A percentile compares a stretch with the other conserved stretches of the same genome.
These are phyloP conservation scores for Pleochaeta shiraiana DNA, from an alignment of 2,329 filamentous ascomycete genomes.

Conservation along the genomic window DNA sequence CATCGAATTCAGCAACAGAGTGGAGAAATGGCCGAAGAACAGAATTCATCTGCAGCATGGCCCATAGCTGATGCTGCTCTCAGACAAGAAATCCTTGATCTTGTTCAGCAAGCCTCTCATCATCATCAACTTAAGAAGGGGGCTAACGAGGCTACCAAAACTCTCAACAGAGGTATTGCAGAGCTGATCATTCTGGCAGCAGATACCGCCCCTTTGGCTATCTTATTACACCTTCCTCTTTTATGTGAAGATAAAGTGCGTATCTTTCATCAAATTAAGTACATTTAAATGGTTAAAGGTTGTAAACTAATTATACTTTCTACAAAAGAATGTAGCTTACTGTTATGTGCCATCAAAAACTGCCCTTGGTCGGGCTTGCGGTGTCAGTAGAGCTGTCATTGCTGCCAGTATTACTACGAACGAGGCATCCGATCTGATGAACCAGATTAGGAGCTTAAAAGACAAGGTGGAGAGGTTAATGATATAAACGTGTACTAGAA, in stretches of 20 bases:
- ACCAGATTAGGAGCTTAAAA: conserved; percentile 73
- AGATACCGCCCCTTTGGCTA: conserved; percentile 71
- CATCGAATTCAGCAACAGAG: too few species aligned
- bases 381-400: conserved; percentile 76
- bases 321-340: conserved; percentile 39
- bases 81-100: conserved; percentile 42
- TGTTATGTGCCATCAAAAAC: conserved; percentile 60
- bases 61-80: conserved; percentile 51
- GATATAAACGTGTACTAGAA: conserved; percentile 36
- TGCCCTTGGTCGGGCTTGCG: conserved; percentile 70
- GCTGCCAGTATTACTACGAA: conserved; percentile 77
- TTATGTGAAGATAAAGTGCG: conserved; percentile 53
- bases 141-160: conserved; percentile 72
- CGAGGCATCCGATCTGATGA: conserved; percentile 69
- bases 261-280: background rate
- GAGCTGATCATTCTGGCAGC: conserved; percentile 81
- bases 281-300: too few species aligned
- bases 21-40: conserved; percentile 20
- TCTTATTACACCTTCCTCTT: conserved; percentile 73
- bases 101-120: conserved; percentile 18
- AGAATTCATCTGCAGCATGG: conserved; percentile 30
- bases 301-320: too few species aligned
- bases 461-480: conserved; percentile 92
- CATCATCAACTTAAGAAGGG: conserved; percentile 72
- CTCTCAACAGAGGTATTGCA: conserved; percentile 71